Conservation (phyloP, 2,329 filamentous ascomycete genomes). For the Ophiostoma tasmaniense region DNA sequence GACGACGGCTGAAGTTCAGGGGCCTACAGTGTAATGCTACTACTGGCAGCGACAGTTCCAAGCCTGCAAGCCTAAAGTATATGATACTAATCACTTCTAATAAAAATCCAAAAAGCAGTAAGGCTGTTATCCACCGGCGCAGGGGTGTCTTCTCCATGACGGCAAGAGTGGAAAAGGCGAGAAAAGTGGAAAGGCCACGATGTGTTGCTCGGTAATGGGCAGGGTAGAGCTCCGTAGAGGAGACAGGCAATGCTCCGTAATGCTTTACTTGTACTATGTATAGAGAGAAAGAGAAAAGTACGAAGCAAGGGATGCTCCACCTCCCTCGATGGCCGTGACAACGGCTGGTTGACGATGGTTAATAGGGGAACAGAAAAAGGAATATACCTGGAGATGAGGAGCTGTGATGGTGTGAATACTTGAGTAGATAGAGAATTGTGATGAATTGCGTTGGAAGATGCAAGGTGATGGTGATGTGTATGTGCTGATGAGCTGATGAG, state of each 20-base stretch:
- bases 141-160: constrained; percentile 6
- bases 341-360: not conserved
- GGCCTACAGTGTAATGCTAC: not conserved
- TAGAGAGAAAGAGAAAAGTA: not conserved
- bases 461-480: too few species aligned
- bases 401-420: too few species aligned
- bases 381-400: not conserved
- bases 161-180: not conserved
- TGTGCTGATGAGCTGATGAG: not conserved
- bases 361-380: constrained; percentile 4
- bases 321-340: constrained; percentile 3
- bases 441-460: not conserved
- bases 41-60: not conserved
- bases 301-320: not conserved
- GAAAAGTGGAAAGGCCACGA: constrained; percentile 5
- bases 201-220: not conserved
- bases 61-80: too few species aligned
- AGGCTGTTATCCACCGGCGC: not conserved
- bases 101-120: not conserved
- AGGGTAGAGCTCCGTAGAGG: not conserved
- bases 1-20: not conserved
- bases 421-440: too few species aligned
- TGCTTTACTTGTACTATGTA: too few species aligned
- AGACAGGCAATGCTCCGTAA: not conserved
- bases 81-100: too few species aligned